Evolutionary conservation across 768 basidiomycete genomes (phyloP).

Genomic region (Rhizopogon salebrosus): DNA sequence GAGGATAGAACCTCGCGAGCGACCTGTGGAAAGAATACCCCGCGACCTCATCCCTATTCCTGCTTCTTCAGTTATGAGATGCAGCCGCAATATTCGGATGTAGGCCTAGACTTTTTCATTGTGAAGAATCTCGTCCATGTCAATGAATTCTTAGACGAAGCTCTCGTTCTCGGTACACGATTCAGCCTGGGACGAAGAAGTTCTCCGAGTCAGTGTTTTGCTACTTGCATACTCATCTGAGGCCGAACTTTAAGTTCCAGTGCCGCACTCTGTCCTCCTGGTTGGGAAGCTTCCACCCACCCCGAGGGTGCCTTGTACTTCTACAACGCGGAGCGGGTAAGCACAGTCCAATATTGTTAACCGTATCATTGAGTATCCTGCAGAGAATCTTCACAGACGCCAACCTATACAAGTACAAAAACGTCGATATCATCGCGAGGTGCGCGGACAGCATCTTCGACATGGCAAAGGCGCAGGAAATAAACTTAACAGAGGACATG

Average conservation of each 20-base stretch:
- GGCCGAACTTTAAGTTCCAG: neutral
- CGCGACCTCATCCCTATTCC: neutral
- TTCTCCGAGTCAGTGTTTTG: neutral
- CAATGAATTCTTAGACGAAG: neutral
- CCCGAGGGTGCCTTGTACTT: slow-evolving; percentile 56
- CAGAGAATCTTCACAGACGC: slow-evolving; percentile 40
- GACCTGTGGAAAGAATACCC: neutral
- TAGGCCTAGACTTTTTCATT: neutral
- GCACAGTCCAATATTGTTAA: neutral
- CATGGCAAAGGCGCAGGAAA: neutral
- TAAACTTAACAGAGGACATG: neutral
- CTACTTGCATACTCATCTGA: neutral
- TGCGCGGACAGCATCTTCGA: slow-evolving; percentile 2
- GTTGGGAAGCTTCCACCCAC: slow-evolving; percentile 40
- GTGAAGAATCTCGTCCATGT: neutral
- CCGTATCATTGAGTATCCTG: neutral
- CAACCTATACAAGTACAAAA: slow-evolving; percentile 6
- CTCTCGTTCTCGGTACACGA: neutral
- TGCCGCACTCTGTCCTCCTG: slow-evolving; percentile 7
- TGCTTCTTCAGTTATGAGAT: slow-evolving; percentile 1
- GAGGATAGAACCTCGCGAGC: neutral
- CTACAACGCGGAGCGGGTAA: slow-evolving; percentile 36
- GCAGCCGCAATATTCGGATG: slow-evolving; percentile 2
- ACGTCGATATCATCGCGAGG: slow-evolving; percentile 1
- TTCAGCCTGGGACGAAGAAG: slow-evolving; percentile 1